Base-by-base conservation (phyloP, 352 stramenopile species). In the Globisporangium paroecandrum region DNA sequence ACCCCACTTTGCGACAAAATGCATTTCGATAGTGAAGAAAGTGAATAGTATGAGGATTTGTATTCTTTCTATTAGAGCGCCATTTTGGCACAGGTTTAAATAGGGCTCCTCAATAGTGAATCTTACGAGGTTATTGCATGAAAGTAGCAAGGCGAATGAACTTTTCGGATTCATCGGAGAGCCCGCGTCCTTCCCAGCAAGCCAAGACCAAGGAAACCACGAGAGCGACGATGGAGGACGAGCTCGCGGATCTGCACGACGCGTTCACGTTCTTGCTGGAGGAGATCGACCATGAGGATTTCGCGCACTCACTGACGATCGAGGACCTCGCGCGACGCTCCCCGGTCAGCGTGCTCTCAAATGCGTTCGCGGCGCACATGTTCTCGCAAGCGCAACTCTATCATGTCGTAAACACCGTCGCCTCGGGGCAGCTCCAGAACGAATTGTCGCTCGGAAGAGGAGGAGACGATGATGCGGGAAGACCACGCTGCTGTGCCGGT, bases 261-360 rank as follows among this genome's bases (percentile, higher is more conserved):
- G 62, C 36, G 2, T 68, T 68, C 51, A 41, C 62, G 24, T 57
- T 56, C 36, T 20, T 68, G 0, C 38, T 68, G 34, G 53, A 68
- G 9, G 62, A 68, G 24, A 51, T 68, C 62, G 36, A 68, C 36
- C 53, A 68, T 38, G 62, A 68, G 6, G 62, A 68, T 53, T 53
- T 68, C 53, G 62, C 51, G 38, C 34, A 5, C n/a, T 53, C 62
- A 38, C 36, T 62, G 13, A 8, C 27, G 22, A 25, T 32, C 53
- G 62, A 58, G n/a, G 12, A 32, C 12, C 32, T 32, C 49, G 32
- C 27, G 3, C 27, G 27, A 32, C 27, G 3, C 27, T 32, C 32
- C 2, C 22, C 10, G 0, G 46, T 53, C 18, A 24, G 46, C 46
- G 46, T 13, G 12, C 18, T 46, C 5, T 10, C 46, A 6, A 53